Percentiles rank a stretch among this genome's conserved stretches.
Conservation (phyloP, 768 basidiomycete species). For the Mycena amicta region DNA sequence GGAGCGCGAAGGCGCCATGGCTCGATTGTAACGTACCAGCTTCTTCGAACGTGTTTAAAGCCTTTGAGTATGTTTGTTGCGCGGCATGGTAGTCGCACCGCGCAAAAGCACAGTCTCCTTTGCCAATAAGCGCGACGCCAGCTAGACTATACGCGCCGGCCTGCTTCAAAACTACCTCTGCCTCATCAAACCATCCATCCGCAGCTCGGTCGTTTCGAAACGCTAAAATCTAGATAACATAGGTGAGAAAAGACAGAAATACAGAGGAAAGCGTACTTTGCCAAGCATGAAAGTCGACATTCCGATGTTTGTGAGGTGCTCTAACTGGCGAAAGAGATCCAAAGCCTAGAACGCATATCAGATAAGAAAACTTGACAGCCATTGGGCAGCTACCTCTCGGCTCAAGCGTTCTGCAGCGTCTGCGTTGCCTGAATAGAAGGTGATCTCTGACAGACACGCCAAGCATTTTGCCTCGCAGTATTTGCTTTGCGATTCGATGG, state of each 20-base stretch:
- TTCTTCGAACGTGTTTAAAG: slow-evolving; percentile 4
- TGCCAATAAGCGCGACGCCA: slow-evolving; percentile 6
- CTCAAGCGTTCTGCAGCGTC: slow-evolving; percentile 10
- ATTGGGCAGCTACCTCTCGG: slow-evolving; percentile 12
- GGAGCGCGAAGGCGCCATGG: slow-evolving; percentile 12
- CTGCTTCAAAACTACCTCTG: slow-evolving; percentile 10
- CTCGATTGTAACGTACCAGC: slow-evolving; percentile 3
- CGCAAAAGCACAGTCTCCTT: slow-evolving; percentile 16
- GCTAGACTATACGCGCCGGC: slow-evolving; percentile 15
- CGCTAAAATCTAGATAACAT: not conserved
- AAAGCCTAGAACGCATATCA: slow-evolving; percentile 14
- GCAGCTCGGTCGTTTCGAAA: slow-evolving; percentile 13
- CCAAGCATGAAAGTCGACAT: slow-evolving; percentile 15
- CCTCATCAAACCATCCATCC: slow-evolving; percentile 18
- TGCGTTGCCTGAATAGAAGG: slow-evolving; percentile 13
- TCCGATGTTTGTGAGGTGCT: slow-evolving; percentile 20
- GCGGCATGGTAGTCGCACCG: slow-evolving; percentile 18
- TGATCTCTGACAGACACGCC: slow-evolving; percentile 19
- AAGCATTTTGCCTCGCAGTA: slow-evolving; percentile 23
- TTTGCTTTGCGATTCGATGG: slow-evolving; percentile 14
- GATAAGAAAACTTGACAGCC: not conserved
- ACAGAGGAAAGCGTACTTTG: not conserved
- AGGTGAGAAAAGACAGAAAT: not conserved
- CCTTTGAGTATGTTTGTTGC: slow-evolving; percentile 13
- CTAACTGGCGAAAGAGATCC: slow-evolving; percentile 18